phyloP scores from a whole-genome alignment of 306 rosid species.

The Rubus idaeus region DNA sequence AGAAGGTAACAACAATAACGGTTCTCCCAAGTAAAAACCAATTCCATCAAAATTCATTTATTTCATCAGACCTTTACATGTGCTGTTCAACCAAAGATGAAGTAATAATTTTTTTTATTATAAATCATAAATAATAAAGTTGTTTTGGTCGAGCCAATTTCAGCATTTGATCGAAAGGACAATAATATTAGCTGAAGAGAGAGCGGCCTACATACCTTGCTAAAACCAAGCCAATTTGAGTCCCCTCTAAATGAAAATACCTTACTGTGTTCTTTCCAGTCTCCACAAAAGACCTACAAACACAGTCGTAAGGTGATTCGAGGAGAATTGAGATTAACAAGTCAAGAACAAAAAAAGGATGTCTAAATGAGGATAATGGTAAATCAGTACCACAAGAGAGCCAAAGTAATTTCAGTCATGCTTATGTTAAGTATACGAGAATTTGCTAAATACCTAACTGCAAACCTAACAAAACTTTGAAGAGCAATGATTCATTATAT shows the following conservation, averaged over 20 bases:
- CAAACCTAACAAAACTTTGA: neutral
- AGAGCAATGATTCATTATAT: neutral
- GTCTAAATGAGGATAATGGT: neutral
- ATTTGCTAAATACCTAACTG: neutral
- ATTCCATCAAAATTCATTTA: neutral
- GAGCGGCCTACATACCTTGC: conserved; percentile 55
- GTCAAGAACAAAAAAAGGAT: conserved; percentile 4
- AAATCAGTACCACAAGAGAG: neutral
- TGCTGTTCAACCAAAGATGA: neutral
- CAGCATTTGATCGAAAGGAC: neutral
- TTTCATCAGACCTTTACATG: neutral
- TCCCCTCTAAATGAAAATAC: conserved; percentile 84
- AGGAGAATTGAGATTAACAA: conserved; percentile 12
- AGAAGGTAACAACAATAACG: neutral
- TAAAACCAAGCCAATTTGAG: conserved; percentile 95
- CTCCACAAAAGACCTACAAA: conserved; percentile 74
- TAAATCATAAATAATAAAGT: neutral
- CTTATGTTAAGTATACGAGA: neutral
- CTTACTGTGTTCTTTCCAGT: conserved; percentile 63
- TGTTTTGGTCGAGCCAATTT: neutral
- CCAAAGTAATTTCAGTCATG: conserved; percentile 5
- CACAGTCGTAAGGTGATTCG: conserved; percentile 14
- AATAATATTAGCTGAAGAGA: neutral
- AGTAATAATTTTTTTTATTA: no score
- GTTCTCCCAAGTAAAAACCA: neutral